These are phyloP conservation scores for Taxillus chinensis DNA, from an alignment of 164 flowering plant species.

Conservation along the genomic window DNA sequence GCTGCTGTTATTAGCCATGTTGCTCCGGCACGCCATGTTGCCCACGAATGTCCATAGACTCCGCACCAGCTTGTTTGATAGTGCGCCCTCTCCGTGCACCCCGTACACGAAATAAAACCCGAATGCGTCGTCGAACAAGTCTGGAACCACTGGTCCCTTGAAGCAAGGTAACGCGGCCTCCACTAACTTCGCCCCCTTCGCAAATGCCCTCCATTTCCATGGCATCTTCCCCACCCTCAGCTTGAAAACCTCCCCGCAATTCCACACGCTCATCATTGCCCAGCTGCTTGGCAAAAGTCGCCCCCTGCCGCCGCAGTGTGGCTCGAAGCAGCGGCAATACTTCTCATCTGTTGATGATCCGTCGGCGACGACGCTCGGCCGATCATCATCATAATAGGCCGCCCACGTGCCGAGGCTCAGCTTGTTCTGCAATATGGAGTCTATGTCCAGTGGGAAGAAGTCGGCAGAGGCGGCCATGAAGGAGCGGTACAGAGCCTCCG, in stretches of 20 bases:
- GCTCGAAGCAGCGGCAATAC: too few relatives aligned
- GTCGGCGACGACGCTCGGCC: too few relatives aligned
- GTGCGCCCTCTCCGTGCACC: conserved; percentile 34
- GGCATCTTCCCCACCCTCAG: conserved; percentile 40
- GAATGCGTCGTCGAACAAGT: conserved; percentile 31
- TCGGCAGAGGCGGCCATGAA: conserved; percentile 35
- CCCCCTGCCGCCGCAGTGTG: background rate
- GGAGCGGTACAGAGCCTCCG: conserved; percentile 36
- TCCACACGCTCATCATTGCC: conserved; percentile 80
- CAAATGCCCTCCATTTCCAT: conserved; percentile 17
- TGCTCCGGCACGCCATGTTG: conserved; percentile 32
- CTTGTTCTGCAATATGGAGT: conserved; percentile 30
- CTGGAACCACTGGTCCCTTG: conserved; percentile 33
- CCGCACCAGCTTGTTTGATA: conserved; percentile 26
- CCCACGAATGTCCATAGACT: conserved; percentile 40
- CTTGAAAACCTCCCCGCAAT: conserved; percentile 55
- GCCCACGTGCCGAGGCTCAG: conserved; percentile 68
- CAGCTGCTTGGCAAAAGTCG: conserved; percentile 24
- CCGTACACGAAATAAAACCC: conserved; percentile 72
- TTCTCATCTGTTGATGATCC: too few relatives aligned
- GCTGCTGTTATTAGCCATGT: conserved; percentile 22
- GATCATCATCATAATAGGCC: conserved; percentile 17
- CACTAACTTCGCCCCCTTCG: conserved; percentile 21
- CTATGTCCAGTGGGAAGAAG: conserved; percentile 59
- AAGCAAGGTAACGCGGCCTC: conserved; percentile 36